A percentile compares a stretch with the other conserved stretches of the same genome.
Conservation (phyloP, 208 protist genomes). For the Acanthamoeba healyi region DNA sequence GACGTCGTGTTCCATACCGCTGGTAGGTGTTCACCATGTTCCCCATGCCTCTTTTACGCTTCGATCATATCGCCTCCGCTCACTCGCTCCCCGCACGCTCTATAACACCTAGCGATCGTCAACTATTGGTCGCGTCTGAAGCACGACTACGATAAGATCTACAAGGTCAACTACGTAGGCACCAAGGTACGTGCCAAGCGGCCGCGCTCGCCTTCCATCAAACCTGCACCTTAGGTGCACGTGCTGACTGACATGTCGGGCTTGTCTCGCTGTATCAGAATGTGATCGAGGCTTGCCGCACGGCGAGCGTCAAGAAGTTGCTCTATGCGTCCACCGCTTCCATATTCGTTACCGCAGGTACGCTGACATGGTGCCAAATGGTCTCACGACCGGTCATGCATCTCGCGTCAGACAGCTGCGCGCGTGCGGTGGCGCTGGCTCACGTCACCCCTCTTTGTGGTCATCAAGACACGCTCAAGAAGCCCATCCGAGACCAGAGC, state of each 20-base stretch:
- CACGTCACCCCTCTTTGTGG: neutral
- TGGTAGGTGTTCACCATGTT: neutral
- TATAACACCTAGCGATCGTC: neutral
- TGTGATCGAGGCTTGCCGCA: conserved; percentile 48
- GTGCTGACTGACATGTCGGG: no score
- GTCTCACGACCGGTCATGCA: neutral
- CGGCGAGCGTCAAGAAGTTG: neutral
- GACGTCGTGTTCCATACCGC: conserved; percentile 59
- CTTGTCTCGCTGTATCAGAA: neutral
- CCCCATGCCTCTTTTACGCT: neutral
- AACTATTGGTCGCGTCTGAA: conserved; percentile 19
- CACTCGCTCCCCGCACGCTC: neutral
- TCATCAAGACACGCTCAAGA: neutral
- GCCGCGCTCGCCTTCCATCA: no score
- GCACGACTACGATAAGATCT: conserved; percentile 21
- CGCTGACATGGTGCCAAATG: neutral
- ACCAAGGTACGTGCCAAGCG: no score
- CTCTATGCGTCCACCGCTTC: neutral
- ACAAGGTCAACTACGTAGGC: conserved; percentile 4
- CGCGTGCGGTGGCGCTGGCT: no score
- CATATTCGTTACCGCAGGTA: neutral
- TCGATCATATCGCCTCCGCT: no score
- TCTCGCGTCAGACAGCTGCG: no score
- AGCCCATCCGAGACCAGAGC: neutral
- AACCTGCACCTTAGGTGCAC: no score